These are phyloP conservation scores for Leptosphaerulina australis DNA, from an alignment of 2,329 filamentous ascomycete genomes.

Conservation along the genomic window DNA sequence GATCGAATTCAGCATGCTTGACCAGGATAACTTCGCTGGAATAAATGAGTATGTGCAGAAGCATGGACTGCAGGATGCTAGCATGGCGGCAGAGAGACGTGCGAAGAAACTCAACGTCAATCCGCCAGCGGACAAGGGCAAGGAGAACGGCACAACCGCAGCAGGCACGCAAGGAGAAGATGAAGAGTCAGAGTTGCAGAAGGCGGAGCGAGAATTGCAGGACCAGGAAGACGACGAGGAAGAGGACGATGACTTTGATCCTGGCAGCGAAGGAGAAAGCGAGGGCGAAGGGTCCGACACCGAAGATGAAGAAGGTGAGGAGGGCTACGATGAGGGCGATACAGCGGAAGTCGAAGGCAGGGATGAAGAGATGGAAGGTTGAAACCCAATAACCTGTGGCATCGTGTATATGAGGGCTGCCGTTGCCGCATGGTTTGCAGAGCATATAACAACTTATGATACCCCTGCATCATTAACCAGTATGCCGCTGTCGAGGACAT, in stretches of 20 bases:
- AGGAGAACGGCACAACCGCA: conserved; percentile 26
- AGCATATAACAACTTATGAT: conserved; percentile 1
- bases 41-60: conserved; percentile 68
- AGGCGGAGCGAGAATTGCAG: conserved; percentile 46
- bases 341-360: conserved; percentile 30
- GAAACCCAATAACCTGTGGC: conserved; percentile 15
- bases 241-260: conserved; percentile 52
- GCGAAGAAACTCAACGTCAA: conserved; percentile 66
- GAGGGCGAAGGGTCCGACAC: conserved; percentile 47
- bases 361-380: conserved; percentile 39
- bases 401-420: background rate
- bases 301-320: conserved; percentile 44
- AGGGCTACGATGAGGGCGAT: conserved; percentile 41
- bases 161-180: conserved; percentile 33
- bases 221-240: conserved; percentile 51
- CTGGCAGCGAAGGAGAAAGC: conserved; percentile 50
- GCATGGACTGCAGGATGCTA: conserved; percentile 67
- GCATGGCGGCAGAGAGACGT: conserved; percentile 63
- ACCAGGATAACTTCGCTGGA: conserved; percentile 66
- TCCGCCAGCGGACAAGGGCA: conserved; percentile 39
- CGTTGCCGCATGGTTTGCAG: background rate
- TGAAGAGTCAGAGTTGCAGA: conserved; percentile 49
- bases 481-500: background rate
- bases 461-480: background rate
- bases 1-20: conserved; percentile 69